Conservation (phyloP, 108 stramenopile genomes). For the Fragilariopsis cylindrus region DNA sequence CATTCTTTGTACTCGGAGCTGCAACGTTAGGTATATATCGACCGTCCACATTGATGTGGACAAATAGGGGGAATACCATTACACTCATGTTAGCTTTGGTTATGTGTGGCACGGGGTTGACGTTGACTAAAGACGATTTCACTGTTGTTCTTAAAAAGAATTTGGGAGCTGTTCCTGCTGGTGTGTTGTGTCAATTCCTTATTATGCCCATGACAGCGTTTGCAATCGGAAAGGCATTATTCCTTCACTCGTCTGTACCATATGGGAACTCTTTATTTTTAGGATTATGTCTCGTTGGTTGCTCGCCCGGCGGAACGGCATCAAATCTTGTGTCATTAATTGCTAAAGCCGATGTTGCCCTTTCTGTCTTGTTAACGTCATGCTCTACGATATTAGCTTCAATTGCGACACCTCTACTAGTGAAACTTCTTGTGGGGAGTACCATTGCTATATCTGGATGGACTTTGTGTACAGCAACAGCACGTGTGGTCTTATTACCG, state of each 20-base stretch:
- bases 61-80: constrained; percentile 70
- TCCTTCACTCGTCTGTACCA: constrained; percentile 51
- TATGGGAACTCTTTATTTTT: constrained; percentile 59
- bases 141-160: constrained; percentile 47
- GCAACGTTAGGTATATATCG: constrained; percentile 56
- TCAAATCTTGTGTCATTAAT: constrained; percentile 92
- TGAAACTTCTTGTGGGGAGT: constrained; percentile 80
- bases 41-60: constrained; percentile 72
- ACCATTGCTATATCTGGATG: constrained; percentile 67
- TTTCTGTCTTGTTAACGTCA: constrained; percentile 86
- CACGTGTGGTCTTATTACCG: constrained; percentile 88
- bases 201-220: constrained; percentile 88
- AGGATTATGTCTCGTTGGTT: constrained; percentile 82
- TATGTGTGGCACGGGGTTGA: constrained; percentile 94
- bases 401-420: constrained; percentile 81
- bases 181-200: constrained; percentile 87
- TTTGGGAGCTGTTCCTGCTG: constrained; percentile 73
- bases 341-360: constrained; percentile 94
- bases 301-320: constrained; percentile 93
- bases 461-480: constrained; percentile 70
- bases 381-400: constrained; percentile 89
- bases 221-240: constrained; percentile 63
- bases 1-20: constrained; percentile 77
- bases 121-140: constrained; percentile 88
- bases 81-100: constrained; percentile 72